phyloP scores from a whole-genome alignment of 768 basidiomycete genomes.

The Amylocystis lapponica region DNA sequence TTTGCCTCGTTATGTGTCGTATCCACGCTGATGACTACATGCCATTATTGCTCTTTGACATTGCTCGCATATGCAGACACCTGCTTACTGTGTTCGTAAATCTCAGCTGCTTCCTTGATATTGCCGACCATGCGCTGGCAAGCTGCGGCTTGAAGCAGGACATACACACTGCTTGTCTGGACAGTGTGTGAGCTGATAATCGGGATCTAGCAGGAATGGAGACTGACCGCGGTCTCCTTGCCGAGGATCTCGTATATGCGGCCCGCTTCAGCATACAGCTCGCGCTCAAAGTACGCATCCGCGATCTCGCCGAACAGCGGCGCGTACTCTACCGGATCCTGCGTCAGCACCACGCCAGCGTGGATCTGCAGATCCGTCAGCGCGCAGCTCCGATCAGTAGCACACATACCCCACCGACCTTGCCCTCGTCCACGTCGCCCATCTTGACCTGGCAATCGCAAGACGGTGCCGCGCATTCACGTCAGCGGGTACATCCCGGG shows the following conservation, averaged over 20 bases:
- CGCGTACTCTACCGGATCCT: slow-evolving; percentile 74
- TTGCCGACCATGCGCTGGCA: slow-evolving; percentile 78
- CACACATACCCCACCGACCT: slow-evolving; percentile 39
- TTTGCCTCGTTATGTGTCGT: slow-evolving; percentile 77
- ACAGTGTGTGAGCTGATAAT: too few species aligned
- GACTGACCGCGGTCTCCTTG: slow-evolving; percentile 57
- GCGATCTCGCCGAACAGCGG: slow-evolving; percentile 80
- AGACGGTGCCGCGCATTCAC: slow-evolving; percentile 78
- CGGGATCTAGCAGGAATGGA: background rate
- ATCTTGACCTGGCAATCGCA: slow-evolving; percentile 78
- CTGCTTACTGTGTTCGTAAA: slow-evolving; percentile 77
- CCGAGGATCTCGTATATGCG: slow-evolving; percentile 78
- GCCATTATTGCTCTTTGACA: background rate
- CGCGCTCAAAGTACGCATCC: slow-evolving; percentile 74
- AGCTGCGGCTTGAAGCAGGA: slow-evolving; percentile 72
- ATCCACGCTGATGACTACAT: slow-evolving; percentile 65
- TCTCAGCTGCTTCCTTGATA: slow-evolving; percentile 69
- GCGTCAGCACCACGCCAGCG: slow-evolving; percentile 59
- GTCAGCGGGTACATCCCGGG: slow-evolving; percentile 62
- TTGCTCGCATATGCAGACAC: background rate
- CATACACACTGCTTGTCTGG: slow-evolving; percentile 71
- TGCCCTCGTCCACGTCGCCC: slow-evolving; percentile 76
- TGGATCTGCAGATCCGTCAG: slow-evolving; percentile 51
- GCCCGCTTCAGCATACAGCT: slow-evolving; percentile 72
- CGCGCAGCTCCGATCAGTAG: background rate